phyloP scores from a whole-genome alignment of 345 rosid species.

The Orychophragmus violaceus region DNA sequence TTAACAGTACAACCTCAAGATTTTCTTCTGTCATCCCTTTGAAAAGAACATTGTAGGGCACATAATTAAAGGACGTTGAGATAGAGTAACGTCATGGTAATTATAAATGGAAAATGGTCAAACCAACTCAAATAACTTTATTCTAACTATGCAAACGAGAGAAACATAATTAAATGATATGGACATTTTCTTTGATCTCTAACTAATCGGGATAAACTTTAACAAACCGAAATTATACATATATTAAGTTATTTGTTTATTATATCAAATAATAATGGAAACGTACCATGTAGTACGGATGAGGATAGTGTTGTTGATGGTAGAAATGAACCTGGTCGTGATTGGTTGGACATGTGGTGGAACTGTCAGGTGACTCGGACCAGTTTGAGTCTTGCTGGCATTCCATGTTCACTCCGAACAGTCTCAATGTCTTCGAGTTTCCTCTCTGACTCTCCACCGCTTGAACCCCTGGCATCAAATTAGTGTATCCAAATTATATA shows the following conservation, averaged over 20 bases:
- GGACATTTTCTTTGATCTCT: not conserved
- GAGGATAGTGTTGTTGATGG: conserved; percentile 29
- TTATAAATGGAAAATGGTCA: conserved; percentile 5
- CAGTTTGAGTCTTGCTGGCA: conserved; percentile 61
- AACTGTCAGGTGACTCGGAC: conserved; percentile 51
- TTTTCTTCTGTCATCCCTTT: conserved; percentile 2
- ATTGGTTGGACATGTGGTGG: conserved; percentile 34
- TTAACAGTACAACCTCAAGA: not conserved
- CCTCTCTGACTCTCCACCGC: conserved; percentile 33
- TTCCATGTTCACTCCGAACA: conserved; percentile 89
- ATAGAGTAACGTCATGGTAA: not conserved
- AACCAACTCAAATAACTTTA: conserved; percentile 11
- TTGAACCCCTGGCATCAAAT: conserved; percentile 29
- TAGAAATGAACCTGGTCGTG: conserved; percentile 30
- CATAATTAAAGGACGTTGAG: not conserved
- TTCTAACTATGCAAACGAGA: not conserved
- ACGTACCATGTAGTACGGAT: conserved; percentile 48
- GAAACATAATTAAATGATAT: conserved; percentile 3
- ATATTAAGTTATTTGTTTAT: not conserved
- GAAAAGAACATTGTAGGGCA: not conserved
- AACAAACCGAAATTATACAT: not conserved
- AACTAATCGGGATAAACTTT: not conserved
- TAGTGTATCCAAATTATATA: not conserved
- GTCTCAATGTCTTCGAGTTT: conserved; percentile 63
- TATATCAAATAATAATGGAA: not conserved